These are phyloP conservation scores for Chrysoporthe puriensis DNA, from an alignment of 2,329 filamentous ascomycete genomes.

Conservation along the genomic window DNA sequence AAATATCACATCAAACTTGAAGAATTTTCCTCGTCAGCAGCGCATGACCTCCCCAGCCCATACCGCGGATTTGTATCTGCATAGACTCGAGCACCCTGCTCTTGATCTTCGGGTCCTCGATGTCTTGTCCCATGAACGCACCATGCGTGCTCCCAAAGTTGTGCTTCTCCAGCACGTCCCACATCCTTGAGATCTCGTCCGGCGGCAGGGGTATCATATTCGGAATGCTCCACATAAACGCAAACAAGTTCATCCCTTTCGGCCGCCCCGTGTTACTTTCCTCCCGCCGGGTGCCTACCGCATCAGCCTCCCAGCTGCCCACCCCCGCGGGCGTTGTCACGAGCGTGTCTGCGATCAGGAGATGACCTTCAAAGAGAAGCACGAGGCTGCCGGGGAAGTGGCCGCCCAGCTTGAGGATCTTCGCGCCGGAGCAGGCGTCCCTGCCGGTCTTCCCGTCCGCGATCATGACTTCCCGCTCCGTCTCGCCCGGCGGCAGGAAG, in stretches of 20 bases:
- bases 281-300: slow-evolving; percentile 40
- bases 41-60: slow-evolving; percentile 49
- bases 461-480: slow-evolving; percentile 43
- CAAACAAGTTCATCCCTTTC: slow-evolving; percentile 55
- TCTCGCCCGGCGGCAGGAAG: slow-evolving; percentile 49
- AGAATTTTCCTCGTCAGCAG: slow-evolving; percentile 37
- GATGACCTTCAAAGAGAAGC: slow-evolving; percentile 60
- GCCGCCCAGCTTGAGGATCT: slow-evolving; percentile 71
- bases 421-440: slow-evolving; percentile 49
- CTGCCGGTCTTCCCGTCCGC: slow-evolving; percentile 29
- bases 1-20: not conserved
- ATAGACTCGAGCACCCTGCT: slow-evolving; percentile 72
- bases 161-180: slow-evolving; percentile 64
- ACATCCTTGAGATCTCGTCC: slow-evolving; percentile 68
- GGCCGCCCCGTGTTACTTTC: slow-evolving; percentile 38
- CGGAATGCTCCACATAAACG: slow-evolving; percentile 78
- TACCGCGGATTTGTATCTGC: slow-evolving; percentile 67
- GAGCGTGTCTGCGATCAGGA: slow-evolving; percentile 80
- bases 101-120: slow-evolving; percentile 62
- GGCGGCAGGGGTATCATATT: slow-evolving; percentile 74
- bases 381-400: slow-evolving; percentile 80
- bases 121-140: slow-evolving; percentile 66
- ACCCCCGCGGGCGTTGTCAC: slow-evolving; percentile 67
- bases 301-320: slow-evolving; percentile 51
- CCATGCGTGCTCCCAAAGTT: slow-evolving; percentile 71